These are phyloP conservation scores for Rhododendron ferrugineum DNA, from an alignment of 148 eudicot species.

Conservation along the genomic window DNA sequence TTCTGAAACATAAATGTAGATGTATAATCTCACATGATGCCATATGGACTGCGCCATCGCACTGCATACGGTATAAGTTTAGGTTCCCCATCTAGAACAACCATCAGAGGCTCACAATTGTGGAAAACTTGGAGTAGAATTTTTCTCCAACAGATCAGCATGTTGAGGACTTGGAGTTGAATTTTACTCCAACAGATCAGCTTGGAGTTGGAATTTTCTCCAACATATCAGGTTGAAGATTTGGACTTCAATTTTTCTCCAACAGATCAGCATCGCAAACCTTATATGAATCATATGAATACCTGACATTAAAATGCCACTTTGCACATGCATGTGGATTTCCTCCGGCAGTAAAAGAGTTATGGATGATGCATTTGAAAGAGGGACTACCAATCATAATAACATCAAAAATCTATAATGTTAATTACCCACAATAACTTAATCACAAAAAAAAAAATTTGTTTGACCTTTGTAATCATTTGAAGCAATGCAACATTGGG, in stretches of 20 bases:
- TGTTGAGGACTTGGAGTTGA: background rate
- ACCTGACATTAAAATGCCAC: background rate
- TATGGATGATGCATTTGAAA: background rate
- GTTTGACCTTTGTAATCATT: constrained; percentile 81
- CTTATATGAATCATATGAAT: background rate
- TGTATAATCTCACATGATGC: background rate
- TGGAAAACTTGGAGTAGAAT: background rate
- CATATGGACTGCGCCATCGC: background rate
- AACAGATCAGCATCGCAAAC: background rate
- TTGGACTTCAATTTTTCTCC: background rate
- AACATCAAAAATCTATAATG: background rate
- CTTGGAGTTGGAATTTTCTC: background rate
- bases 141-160: background rate
- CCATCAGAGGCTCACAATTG: background rate
- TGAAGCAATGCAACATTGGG: constrained; percentile 86
- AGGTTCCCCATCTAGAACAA: background rate
- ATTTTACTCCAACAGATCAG: background rate
- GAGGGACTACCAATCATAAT: background rate
- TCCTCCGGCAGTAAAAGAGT: background rate
- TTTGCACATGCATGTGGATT: background rate
- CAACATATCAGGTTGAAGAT: background rate
- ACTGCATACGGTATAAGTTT: background rate
- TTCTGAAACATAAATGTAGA: background rate
- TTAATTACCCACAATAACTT: background rate
- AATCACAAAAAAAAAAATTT: background rate